phyloP scores from a whole-genome alignment of 2,329 filamentous ascomycete genomes.

The Penicillium expansum region DNA sequence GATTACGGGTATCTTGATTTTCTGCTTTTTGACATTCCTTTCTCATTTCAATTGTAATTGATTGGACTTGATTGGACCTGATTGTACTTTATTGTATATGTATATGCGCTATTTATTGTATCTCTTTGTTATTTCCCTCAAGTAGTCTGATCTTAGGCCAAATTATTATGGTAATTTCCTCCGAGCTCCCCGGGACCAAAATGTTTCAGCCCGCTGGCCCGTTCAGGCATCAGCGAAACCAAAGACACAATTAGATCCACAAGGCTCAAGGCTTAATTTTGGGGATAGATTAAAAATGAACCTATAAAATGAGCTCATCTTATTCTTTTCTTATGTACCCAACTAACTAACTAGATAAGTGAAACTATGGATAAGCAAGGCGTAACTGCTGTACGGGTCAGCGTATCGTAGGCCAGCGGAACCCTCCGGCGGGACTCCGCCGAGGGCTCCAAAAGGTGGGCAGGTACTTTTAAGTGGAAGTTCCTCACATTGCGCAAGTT shows the following conservation, averaged over 20 bases:
- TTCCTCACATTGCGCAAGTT: background rate
- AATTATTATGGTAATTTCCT: background rate
- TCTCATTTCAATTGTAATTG: background rate
- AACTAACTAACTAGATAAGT: too few relatives aligned
- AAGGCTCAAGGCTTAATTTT: conserved; percentile 19
- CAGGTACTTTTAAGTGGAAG: background rate
- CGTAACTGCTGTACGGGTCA: background rate
- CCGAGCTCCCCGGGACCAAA: background rate
- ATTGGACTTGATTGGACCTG: too few relatives aligned
- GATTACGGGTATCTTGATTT: background rate
- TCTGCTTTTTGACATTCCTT: background rate
- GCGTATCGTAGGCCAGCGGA: conserved; percentile 16
- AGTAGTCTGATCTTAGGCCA: background rate
- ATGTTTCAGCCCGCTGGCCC: conserved; percentile 8
- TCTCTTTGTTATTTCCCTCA: background rate
- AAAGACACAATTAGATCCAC: conserved; percentile 7
- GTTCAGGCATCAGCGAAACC: conserved; percentile 17
- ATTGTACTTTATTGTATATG: background rate
- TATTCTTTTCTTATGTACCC: background rate
- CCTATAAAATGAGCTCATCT: background rate
- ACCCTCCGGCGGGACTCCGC: conserved; percentile 22
- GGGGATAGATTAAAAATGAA: conserved; percentile 6
- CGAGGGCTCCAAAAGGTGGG: background rate
- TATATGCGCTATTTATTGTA: background rate
- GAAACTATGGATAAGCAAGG: background rate